Conservation (phyloP, 2,329 filamentous ascomycete genomes). For the Colletotrichum sp. region DNA sequence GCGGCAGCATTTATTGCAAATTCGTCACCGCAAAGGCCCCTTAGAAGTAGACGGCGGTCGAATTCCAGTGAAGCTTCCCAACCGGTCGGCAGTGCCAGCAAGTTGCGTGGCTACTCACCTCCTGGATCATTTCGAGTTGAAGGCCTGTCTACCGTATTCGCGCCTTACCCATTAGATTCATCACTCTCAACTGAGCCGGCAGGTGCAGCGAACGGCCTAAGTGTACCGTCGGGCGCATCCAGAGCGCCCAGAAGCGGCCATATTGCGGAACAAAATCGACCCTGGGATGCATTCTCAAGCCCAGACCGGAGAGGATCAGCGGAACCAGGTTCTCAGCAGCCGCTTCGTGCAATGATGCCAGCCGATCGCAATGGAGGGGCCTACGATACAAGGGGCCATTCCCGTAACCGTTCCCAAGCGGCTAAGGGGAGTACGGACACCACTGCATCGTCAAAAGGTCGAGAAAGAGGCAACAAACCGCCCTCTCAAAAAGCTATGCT, state of each 20-base stretch:
- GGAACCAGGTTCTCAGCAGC: not conserved
- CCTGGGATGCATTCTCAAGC: constrained; percentile 17
- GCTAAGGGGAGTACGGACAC: constrained; percentile 51
- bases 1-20: not conserved
- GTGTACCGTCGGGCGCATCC: not conserved
- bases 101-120: not conserved
- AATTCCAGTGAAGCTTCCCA: constrained; percentile 3
- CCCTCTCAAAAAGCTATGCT: constrained; percentile 93
- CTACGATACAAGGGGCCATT: constrained; percentile 39
- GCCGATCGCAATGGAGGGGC: constrained; percentile 36
- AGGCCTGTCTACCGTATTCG: not conserved
- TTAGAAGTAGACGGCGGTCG: not conserved
- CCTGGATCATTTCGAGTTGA: not conserved
- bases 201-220: not conserved
- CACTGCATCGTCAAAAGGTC: constrained; percentile 37
- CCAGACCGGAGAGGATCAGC: constrained; percentile 10
- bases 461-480: constrained; percentile 42
- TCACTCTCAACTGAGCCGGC: not conserved
- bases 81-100: not conserved
- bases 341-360: constrained; percentile 20
- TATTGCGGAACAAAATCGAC: not conserved
- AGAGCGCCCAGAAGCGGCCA: not conserved
- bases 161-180: not conserved
- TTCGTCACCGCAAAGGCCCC: not conserved
- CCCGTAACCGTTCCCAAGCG: constrained; percentile 50